Conservation (phyloP, 306 rosid genomes). For the Carpinus fangiana region DNA sequence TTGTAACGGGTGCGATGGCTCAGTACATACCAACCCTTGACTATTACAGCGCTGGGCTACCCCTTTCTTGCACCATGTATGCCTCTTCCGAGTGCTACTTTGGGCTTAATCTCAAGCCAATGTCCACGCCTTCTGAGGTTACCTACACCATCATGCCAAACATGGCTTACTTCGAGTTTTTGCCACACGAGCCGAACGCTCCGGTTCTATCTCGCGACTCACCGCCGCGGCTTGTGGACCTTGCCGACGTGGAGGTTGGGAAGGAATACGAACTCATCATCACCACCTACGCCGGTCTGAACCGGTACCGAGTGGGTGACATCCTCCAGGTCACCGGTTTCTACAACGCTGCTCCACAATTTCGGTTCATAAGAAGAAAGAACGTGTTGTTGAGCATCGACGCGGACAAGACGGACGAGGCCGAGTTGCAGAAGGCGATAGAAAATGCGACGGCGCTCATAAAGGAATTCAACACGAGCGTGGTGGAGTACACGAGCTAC, state of each 20-base stretch:
- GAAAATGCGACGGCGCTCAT: constrained; percentile 54
- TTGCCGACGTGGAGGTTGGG: constrained; percentile 67
- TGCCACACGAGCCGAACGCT: constrained; percentile 51
- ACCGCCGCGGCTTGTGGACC: constrained; percentile 66
- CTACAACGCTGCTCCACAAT: constrained; percentile 67
- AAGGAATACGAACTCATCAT: constrained; percentile 76
- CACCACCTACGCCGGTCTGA: constrained; percentile 74
- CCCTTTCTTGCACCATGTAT: constrained; percentile 83
- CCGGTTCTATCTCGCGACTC: constrained; percentile 46
- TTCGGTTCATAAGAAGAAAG: constrained; percentile 75
- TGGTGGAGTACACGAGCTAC: constrained; percentile 82
- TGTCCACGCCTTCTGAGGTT: constrained; percentile 67
- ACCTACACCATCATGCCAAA: constrained; percentile 93
- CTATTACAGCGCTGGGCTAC: constrained; percentile 67
- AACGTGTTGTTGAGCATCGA: constrained; percentile 85
- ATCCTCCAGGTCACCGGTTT: constrained; percentile 75
- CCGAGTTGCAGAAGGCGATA: constrained; percentile 71
- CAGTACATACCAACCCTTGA: constrained; percentile 87
- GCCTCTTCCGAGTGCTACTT: constrained; percentile 94
- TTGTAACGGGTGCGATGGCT: constrained; percentile 97
- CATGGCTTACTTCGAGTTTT: constrained; percentile 91
- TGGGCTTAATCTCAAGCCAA: constrained; percentile 79
- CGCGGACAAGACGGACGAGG: constrained; percentile 80
- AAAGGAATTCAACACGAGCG: constrained; percentile 54
- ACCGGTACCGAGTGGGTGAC: constrained; percentile 88